Percentiles rank a stretch among this genome's conserved stretches.
Evolutionary conservation across 495 filamentous ascomycete genomes (phyloP).

Genomic region (Aspergillus egyptiacus): DNA sequence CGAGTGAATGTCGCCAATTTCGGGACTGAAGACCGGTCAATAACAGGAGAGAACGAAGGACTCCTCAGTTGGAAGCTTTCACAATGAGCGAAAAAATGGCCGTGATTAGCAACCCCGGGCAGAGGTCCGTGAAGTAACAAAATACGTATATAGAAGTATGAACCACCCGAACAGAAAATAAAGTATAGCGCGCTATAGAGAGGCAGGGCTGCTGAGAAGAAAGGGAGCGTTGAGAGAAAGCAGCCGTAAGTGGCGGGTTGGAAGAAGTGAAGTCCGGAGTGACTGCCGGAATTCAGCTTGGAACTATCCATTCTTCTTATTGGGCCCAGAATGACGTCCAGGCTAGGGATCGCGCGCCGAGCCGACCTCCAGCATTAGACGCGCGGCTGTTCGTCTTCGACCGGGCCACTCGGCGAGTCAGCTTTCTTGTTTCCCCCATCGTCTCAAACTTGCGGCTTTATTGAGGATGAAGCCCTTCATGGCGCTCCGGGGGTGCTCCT

Average conservation of each 20-base stretch:
- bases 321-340: conserved; percentile 21
- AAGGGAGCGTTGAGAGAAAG: background rate
- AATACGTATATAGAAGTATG: conserved; percentile 12
- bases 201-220: background rate
- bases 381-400: conserved; percentile 16
- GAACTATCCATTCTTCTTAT: conserved; percentile 6
- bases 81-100: conserved; percentile 12
- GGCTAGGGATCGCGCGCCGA: conserved; percentile 19
- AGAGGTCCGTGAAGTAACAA: background rate
- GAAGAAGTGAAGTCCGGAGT: conserved; percentile 10
- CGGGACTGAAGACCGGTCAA: background rate
- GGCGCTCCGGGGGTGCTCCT: conserved; percentile 17
- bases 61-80: conserved; percentile 7
- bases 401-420: conserved; percentile 16
- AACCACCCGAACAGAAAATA: background rate
- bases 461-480: conserved; percentile 7
- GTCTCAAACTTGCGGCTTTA: background rate
- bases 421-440: background rate
- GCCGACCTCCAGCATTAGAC: conserved; percentile 11
- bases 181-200: background rate
- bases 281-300: conserved; percentile 9
- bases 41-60: background rate
- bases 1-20: conserved; percentile 5
- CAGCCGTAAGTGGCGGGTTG: conserved; percentile 12
- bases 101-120: conserved; percentile 11